Evolutionary conservation across 2,329 filamentous ascomycete genomes (phyloP).

Genomic region (Dactylellina drechsleri): DNA sequence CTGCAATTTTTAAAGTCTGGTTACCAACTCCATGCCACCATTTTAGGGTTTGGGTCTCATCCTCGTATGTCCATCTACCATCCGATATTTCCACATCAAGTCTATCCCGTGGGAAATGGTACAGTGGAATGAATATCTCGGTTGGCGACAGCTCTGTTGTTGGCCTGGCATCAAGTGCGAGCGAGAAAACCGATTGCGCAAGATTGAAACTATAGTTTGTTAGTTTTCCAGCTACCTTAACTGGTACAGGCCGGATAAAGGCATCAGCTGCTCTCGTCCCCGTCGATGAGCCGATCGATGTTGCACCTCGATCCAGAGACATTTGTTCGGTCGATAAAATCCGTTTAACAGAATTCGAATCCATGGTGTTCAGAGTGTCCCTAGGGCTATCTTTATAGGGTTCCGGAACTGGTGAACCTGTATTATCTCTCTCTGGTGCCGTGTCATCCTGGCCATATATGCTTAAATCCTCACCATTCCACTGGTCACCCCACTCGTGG

Average conservation of each 20-base stretch:
- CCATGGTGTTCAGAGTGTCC: conserved; percentile 54
- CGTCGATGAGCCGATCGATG: conserved; percentile 65
- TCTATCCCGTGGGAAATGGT: conserved; percentile 83
- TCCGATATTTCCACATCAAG: conserved; percentile 79
- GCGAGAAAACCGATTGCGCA: conserved; percentile 77
- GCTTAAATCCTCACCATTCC: conserved; percentile 97
- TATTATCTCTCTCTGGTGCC: conserved; percentile 59
- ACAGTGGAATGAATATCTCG: conserved; percentile 85
- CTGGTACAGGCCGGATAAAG: conserved; percentile 85
- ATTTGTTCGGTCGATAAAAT: conserved; percentile 74
- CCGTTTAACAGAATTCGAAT: conserved; percentile 56
- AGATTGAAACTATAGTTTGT: conserved; percentile 82
- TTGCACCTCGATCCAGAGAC: conserved; percentile 56
- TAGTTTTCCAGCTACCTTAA: conserved; percentile 77
- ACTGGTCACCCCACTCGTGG: conserved; percentile 88
- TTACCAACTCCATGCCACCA: conserved; percentile 95
- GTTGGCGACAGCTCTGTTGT: conserved; percentile 76
- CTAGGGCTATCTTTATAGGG: conserved; percentile 45
- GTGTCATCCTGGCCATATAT: conserved; percentile 88
- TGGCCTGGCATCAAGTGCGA: conserved; percentile 73
- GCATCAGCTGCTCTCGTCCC: conserved; percentile 93
- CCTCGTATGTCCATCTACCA: conserved; percentile 90
- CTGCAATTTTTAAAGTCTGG: conserved; percentile 80
- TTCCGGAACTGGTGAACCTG: conserved; percentile 17
- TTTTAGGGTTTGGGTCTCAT: conserved; percentile 79